These are phyloP conservation scores for Cerrena zonata DNA, from an alignment of 1,284 basidiomycete species.

Conservation along the genomic window DNA sequence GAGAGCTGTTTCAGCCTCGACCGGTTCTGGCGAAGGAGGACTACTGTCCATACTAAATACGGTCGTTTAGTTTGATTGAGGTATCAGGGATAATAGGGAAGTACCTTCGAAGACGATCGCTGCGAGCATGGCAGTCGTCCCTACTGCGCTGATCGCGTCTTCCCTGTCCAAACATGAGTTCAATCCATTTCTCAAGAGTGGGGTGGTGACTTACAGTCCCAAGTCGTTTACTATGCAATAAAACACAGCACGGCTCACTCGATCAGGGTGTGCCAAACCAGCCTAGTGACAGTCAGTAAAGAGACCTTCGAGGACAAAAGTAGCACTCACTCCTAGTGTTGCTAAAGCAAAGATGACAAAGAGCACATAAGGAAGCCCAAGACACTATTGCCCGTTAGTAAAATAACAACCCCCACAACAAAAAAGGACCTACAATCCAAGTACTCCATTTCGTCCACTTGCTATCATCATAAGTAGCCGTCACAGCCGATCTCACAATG, in stretches of 20 bases:
- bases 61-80: neutral
- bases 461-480: conserved; percentile 2
- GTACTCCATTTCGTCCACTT: conserved; percentile 4
- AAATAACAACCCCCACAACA: no score
- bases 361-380: conserved; percentile 7
- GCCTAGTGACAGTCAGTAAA: conserved; percentile 5
- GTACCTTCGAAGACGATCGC: conserved; percentile 14
- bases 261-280: conserved; percentile 11
- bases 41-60: conserved; percentile 13
- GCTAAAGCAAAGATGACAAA: neutral
- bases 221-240: conserved; percentile 15
- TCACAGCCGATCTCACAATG: conserved; percentile 10
- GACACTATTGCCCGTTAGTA: no score
- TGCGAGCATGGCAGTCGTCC: conserved; percentile 6
- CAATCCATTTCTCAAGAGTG: neutral
- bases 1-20: conserved; percentile 10
- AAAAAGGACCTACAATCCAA: conserved; percentile 9
- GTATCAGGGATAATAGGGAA: neutral
- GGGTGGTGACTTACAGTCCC: conserved; percentile 9
- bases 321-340: neutral
- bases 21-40: conserved; percentile 10
- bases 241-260: conserved; percentile 13
- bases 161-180: conserved; percentile 4
- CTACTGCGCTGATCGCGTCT: conserved; percentile 10
- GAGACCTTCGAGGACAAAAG: neutral